Base-by-base conservation (phyloP, 2,329 filamentous ascomycete genomes). In the Aspergillus oerlinghausenensis region DNA sequence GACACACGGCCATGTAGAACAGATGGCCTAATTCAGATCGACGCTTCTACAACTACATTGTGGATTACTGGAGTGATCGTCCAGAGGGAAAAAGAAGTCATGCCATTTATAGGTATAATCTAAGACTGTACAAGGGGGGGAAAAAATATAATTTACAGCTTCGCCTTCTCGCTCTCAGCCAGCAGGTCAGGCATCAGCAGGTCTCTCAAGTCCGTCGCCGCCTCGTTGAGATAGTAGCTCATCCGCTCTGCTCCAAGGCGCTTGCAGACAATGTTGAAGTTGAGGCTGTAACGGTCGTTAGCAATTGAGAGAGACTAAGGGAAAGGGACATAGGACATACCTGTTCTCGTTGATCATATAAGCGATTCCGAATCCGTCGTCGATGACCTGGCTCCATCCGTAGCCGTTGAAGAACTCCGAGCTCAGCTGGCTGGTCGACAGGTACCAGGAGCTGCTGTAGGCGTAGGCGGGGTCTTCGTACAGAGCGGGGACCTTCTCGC, bases 291-390 rank as follows among this genome's bases (percentile, higher is more conserved):
- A 17, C 4, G 8, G 50, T 29, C 32, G 49, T 67, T 57, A 64
- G 59, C 43, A 56, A 49, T 40, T 23, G 43, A 19, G 8, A 5
- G 29, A 29, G 2, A 26, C 29, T 51, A 6, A 43, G 28, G 26
- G 4, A 38, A 25, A 52, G 14, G 40, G 23, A 45, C 21, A 11
- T 43, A 47, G 25, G 32, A 69, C 80, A 75, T 72, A 90, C 88
- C 86, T 92, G 76, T 97, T 96, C 82, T 97, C 93, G 73, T 99
- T 99, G 75, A 99, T 97, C 94, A 99, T 99, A 75, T 99, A 99
- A 42, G 94, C 94, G 71, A 99, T 96, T 63, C 94, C 94, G 77
- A 94, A 99, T 29, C 94, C 94, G 59, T 88, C 90, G 70, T 97
- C 92, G 55, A 97, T 89, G 52, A 99, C 94, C 80, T 99, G 93